Evolutionary conservation across 2,329 filamentous ascomycete species (phyloP), one percentile per base, ranked within the genome.

Genomic region (Paraconiothyrium brasiliense): DNA sequence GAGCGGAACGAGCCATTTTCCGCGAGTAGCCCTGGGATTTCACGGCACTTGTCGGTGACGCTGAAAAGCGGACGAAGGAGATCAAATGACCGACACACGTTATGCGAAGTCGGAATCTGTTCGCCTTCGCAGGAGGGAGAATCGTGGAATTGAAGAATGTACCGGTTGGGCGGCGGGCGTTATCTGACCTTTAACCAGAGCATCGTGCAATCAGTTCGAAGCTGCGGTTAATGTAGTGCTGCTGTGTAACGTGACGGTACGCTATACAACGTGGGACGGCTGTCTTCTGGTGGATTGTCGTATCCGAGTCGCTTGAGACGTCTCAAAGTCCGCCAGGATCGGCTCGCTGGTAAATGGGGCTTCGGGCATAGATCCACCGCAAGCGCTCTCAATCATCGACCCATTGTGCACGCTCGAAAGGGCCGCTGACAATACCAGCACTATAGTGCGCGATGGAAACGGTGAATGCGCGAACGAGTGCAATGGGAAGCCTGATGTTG

Each of bases 151-250:
- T 9, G 48, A 57, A 46, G 44, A 37, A n/a, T 58, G 30, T 50
- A 48, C 58, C 61, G 60, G 61, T 30, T 57, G 48, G 48, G 54
- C 9, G 61, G 59, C 34, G 59, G 57, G 64, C 64, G 56, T 66
- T 57, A 63, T 61, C 55, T 61, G 41, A 61, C 46, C 16, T 58
- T 58, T 56, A 59, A 39, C 57, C 57, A 46, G 47, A 51, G 41
- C 16, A 51, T n/a, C 51, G 24, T 32, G 27, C 51, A 58, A 61
- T 54, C 35, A 61, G 46, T 30, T 56, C 35, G 41, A 32, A 24
- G 60, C 16, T 54, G 50, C 48, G 60, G 60, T 46, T 62, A 62
- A 62, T 58, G 20, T 44, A 22, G 22, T 48, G 41, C 54, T 56
- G 54, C 32, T 39, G 47, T 46, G 8, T 4, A 14, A 14, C 34